A percentile compares a stretch with the other conserved stretches of the same genome.
Conservation (phyloP, 2,329 filamentous ascomycete species). For the Monilinia fructicola region DNA sequence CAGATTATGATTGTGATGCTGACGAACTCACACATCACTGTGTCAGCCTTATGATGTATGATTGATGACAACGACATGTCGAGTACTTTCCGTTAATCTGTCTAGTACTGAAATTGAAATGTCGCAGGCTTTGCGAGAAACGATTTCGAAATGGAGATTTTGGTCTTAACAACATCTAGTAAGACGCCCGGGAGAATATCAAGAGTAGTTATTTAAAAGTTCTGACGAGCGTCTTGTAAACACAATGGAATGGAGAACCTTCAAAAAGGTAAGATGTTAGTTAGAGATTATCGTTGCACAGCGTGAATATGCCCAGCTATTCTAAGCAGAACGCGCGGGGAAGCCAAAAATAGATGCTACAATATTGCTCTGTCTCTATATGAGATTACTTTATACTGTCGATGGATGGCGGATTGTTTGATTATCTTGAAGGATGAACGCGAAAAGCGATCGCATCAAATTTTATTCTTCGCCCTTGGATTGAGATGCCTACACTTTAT, state of each 20-base stretch:
- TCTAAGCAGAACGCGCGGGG: conserved; percentile 6
- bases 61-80: neutral
- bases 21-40: neutral
- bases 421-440: neutral
- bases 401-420: neutral
- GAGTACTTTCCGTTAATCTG: neutral
- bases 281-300: conserved; percentile 8
- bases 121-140: too few relatives aligned
- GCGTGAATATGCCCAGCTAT: neutral
- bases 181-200: too few relatives aligned
- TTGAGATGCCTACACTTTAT: neutral
- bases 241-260: too few relatives aligned
- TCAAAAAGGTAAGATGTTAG: too few relatives aligned
- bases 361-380: neutral
- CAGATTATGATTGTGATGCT: neutral
- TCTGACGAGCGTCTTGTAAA: too few relatives aligned
- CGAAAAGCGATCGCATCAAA: neutral
- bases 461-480: neutral
- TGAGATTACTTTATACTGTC: neutral
- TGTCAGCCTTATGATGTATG: neutral
- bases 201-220: too few relatives aligned
- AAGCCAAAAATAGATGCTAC: neutral
- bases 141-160: too few relatives aligned
- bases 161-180: too few relatives aligned
- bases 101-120: neutral